These are phyloP conservation scores for Glycyrrhiza uralensis DNA, from an alignment of 306 rosid species.

Conservation along the genomic window DNA sequence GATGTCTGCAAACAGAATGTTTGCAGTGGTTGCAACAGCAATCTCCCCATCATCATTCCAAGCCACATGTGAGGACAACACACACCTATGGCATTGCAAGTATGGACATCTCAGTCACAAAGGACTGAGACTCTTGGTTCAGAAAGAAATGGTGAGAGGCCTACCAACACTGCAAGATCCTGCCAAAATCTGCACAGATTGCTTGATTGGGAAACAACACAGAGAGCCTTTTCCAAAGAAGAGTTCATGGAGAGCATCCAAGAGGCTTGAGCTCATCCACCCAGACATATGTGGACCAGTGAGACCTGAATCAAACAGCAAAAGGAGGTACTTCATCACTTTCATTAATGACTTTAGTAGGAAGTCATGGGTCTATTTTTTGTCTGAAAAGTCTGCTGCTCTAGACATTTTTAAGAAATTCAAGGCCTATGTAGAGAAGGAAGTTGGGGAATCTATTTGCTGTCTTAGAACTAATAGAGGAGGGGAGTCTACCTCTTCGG, in stretches of 20 bases:
- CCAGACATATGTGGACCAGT: background rate
- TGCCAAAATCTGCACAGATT: background rate
- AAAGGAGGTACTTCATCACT: too few relatives aligned
- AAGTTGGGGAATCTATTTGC: too few relatives aligned
- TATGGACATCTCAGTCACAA: background rate
- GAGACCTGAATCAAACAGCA: too few relatives aligned
- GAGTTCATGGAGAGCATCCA: background rate
- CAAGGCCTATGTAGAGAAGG: too few relatives aligned
- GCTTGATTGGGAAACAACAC: background rate
- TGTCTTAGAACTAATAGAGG: too few relatives aligned
- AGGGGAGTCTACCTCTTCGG: too few relatives aligned
- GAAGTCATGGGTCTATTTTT: too few relatives aligned
- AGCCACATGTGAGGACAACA: too few relatives aligned
- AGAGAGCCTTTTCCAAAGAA: background rate
- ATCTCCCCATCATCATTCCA: too few relatives aligned
- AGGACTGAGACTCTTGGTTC: background rate
- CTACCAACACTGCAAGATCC: background rate
- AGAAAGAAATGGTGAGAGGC: background rate
- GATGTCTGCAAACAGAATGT: background rate
- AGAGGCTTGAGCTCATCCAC: background rate
- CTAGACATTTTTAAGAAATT: too few relatives aligned
- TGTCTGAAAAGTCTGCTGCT: too few relatives aligned
- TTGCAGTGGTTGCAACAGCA: background rate
- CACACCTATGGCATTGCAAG: background rate
- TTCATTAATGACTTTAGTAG: too few relatives aligned